Evolutionary conservation across 441 rosid species (phyloP), one percentile per base, ranked within the genome.

Genomic region (Adansonia rubrostipa): DNA sequence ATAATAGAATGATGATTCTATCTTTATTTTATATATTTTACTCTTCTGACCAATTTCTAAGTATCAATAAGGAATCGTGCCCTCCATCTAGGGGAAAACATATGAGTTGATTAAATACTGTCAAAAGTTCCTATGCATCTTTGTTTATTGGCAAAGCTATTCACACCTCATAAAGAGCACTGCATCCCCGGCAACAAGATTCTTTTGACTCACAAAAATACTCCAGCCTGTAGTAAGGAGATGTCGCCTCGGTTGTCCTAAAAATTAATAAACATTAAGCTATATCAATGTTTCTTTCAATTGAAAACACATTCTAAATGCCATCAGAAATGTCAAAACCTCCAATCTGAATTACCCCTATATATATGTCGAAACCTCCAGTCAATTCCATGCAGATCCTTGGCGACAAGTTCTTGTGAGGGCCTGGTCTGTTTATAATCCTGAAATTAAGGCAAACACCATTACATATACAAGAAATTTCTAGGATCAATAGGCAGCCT

Each of bases 151-250:
- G 4, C 0, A 36, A 64, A 15, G 47, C 47, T 64, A 36, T 54
- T 53, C 75, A 36, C 22, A 92, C 99, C 98, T 94, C 17, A 94
- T 92, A 82, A 96, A 96, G 51, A 96, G 97, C 72, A 94, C 99
- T 36, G 99, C 99, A 87, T 96, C 99, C 78, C 99, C 99, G 50
- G 97, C 93, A 67, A 96, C 95, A 68, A 96, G 97, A 82, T 94
- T 92, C 92, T 96, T 96, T 90, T 88, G 91, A 83, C 92, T 92
- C 17, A 96, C 98, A 81, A 96, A 96, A 20, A 97, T 94, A 82
- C 97, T 96, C 99, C 99, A 96, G 57, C 99, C 99, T 1, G 98
- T 96, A n/a, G 99, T 96, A 10, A 96, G 96, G 92, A 96, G 87
- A 83, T 96, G 99, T 87, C 99, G 88, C 80, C 97, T 88, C 20